Evolutionary conservation across 768 basidiomycete species (phyloP).

Genomic region (Kockovaella imperatae): DNA sequence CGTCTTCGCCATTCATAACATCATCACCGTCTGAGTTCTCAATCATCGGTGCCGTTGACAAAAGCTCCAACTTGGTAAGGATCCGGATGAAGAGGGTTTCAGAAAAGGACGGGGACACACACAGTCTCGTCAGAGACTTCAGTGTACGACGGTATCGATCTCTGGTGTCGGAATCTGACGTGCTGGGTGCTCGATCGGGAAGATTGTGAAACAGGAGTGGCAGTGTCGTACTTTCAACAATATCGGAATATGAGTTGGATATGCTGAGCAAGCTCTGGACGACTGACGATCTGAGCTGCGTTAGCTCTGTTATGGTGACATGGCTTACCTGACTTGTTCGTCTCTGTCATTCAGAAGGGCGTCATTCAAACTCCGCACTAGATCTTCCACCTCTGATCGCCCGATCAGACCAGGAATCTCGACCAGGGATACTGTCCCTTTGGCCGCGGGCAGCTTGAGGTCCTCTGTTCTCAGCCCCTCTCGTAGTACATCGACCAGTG

Average conservation of each 20-base stretch:
- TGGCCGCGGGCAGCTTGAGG: conserved; percentile 20
- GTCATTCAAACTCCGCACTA: conserved; percentile 69
- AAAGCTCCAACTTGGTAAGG: conserved; percentile 60
- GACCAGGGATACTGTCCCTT: conserved; percentile 49
- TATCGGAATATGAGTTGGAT: conserved; percentile 53
- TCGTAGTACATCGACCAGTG: conserved; percentile 47
- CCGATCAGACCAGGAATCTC: conserved; percentile 58
- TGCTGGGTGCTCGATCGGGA: conserved; percentile 58
- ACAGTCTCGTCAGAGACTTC: conserved; percentile 62
- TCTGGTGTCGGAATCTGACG: conserved; percentile 55
- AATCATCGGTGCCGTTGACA: conserved; percentile 30
- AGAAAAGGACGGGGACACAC: conserved; percentile 67
- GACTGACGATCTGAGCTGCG: conserved; percentile 26
- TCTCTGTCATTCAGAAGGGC: conserved; percentile 56
- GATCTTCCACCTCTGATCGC: conserved; percentile 66
- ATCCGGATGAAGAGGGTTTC: conserved; percentile 72
- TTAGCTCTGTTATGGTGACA: neutral
- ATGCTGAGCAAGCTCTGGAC: conserved; percentile 39
- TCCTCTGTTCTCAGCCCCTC: conserved; percentile 34
- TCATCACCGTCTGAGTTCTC: conserved; percentile 44
- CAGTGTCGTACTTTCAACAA: conserved; percentile 66
- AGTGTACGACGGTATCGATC: conserved; percentile 62
- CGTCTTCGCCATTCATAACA: conserved; percentile 4
- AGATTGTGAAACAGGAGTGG: conserved; percentile 70
- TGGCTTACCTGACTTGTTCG: conserved; percentile 45